Percentiles rank a stretch among this genome's conserved stretches.
Evolutionary conservation across 1,139 yeast genomes (phyloP).

Genomic region (Citeromyces siamensis): DNA sequence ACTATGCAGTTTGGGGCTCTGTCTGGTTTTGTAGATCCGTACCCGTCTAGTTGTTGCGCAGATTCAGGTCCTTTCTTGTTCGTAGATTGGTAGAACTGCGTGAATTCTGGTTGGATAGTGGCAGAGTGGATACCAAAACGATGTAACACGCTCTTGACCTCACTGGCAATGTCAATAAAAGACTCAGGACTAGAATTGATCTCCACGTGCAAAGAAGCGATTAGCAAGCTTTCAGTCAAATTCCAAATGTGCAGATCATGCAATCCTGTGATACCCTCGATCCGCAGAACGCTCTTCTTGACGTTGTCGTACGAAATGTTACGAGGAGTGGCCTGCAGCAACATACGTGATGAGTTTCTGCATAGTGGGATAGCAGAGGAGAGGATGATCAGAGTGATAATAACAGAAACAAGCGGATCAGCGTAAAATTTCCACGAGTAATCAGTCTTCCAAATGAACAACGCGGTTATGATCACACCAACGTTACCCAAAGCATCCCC

Average conservation of each 20-base stretch:
- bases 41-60: neutral
- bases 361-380: slow-evolving; percentile 89
- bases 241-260: slow-evolving; percentile 98
- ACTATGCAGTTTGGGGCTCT: slow-evolving; percentile 21
- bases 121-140: slow-evolving; percentile 85
- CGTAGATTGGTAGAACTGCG: slow-evolving; percentile 15
- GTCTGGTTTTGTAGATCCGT: slow-evolving; percentile 1
- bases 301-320: slow-evolving; percentile 68
- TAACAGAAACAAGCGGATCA: slow-evolving; percentile 77
- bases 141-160: slow-evolving; percentile 71
- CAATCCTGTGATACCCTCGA: slow-evolving; percentile 69
- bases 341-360: slow-evolving; percentile 72
- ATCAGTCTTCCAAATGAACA: slow-evolving; percentile 89
- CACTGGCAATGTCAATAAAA: slow-evolving; percentile 61
- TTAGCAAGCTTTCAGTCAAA: slow-evolving; percentile 73
- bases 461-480: slow-evolving; percentile 84
- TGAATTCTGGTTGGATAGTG: slow-evolving; percentile 88
- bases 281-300: slow-evolving; percentile 47
- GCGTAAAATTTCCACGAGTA: slow-evolving; percentile 77
- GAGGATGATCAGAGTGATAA: slow-evolving; percentile 81
- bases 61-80: slow-evolving; percentile 14
- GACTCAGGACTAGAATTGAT: slow-evolving; percentile 49
- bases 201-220: slow-evolving; percentile 85
- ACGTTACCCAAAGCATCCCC: slow-evolving; percentile 96
- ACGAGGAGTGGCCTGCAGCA: slow-evolving; percentile 88